These are phyloP conservation scores for Scedosporium boydii DNA, from an alignment of 2,329 filamentous ascomycete species.

Conservation along the genomic window DNA sequence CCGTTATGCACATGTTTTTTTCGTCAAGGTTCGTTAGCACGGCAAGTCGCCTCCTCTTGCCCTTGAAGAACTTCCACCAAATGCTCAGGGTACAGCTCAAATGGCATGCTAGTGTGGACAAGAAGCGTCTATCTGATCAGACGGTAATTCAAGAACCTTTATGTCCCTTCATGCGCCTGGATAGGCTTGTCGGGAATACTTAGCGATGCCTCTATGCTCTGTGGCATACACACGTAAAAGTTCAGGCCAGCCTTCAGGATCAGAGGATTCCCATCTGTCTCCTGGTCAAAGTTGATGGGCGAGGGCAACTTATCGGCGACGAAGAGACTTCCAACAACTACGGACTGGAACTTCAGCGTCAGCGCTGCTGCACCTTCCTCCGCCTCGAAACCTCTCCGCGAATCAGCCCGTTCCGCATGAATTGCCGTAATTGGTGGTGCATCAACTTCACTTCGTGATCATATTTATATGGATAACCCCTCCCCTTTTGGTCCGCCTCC, in stretches of 20 bases:
- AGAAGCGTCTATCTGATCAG: slow-evolving; percentile 21
- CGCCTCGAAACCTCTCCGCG: slow-evolving; percentile 34
- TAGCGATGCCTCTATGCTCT: slow-evolving; percentile 30
- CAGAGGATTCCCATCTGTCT: slow-evolving; percentile 48
- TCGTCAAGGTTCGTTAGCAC: slow-evolving; percentile 20
- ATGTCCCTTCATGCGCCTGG: slow-evolving; percentile 31
- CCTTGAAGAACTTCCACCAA: slow-evolving; percentile 38
- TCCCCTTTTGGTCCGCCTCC: slow-evolving; percentile 32
- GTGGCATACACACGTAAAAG: slow-evolving; percentile 48
- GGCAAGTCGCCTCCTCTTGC: slow-evolving; percentile 33
- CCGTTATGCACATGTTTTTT: no score
- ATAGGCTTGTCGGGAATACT: slow-evolving; percentile 44
- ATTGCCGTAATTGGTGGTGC: slow-evolving; percentile 41
- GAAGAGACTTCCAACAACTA: slow-evolving; percentile 49
- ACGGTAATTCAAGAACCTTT: slow-evolving; percentile 32
- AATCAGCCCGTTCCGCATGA: slow-evolving; percentile 35
- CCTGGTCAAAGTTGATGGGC: slow-evolving; percentile 54
- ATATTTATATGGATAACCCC: slow-evolving; percentile 46
- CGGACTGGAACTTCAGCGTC: slow-evolving; percentile 40
- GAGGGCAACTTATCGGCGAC: slow-evolving; percentile 56
- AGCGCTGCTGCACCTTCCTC: slow-evolving; percentile 50
- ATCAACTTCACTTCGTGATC: slow-evolving; percentile 51
- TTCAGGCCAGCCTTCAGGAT: slow-evolving; percentile 32
- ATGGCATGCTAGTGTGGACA: slow-evolving; percentile 25
- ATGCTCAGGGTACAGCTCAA: slow-evolving; percentile 42